Conservation (phyloP, 805 yeast species). For the Wickerhamomyces chaumierensis region DNA sequence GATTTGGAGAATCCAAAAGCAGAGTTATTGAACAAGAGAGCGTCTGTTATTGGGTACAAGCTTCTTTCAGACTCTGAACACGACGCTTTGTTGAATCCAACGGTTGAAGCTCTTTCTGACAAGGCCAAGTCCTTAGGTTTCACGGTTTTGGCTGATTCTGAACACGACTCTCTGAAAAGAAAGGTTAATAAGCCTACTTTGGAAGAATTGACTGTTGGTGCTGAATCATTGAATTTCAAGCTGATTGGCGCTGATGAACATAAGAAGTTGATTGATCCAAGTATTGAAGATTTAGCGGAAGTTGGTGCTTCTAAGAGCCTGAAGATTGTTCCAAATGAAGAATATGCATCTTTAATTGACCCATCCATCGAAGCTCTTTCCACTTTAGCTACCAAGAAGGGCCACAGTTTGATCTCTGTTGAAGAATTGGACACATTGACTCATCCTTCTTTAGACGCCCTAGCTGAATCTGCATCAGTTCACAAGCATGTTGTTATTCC, state of each 20-base stretch:
- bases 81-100: not conserved
- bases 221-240: constrained; percentile 4
- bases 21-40: not conserved
- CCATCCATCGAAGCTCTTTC: constrained; percentile 16
- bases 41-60: not conserved
- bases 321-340: constrained; percentile 9
- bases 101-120: constrained; percentile 1
- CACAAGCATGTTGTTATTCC: constrained; percentile 8
- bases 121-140: not conserved
- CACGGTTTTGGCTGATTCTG: constrained; percentile 7
- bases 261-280: constrained; percentile 2
- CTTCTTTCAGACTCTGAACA: not conserved
- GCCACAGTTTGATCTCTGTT: constrained; percentile 8
- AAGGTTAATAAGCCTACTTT: constrained; percentile 16
- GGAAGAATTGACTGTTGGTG: constrained; percentile 10
- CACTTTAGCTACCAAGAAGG: constrained; percentile 4
- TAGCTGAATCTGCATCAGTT: constrained; percentile 16
- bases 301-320: constrained; percentile 17
- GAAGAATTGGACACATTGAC: constrained; percentile 6
- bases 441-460: constrained; percentile 11
- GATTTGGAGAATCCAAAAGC: constrained; percentile 15
- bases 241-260: constrained; percentile 16
- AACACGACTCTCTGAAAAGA: constrained; percentile 4
- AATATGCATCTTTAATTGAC: constrained; percentile 12
- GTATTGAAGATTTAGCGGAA: constrained; percentile 11